Percentiles rank a stretch among this genome's conserved stretches.
phyloP scores from a whole-genome alignment of 164 flowering plant species.

The Vitis rotundifolia region DNA sequence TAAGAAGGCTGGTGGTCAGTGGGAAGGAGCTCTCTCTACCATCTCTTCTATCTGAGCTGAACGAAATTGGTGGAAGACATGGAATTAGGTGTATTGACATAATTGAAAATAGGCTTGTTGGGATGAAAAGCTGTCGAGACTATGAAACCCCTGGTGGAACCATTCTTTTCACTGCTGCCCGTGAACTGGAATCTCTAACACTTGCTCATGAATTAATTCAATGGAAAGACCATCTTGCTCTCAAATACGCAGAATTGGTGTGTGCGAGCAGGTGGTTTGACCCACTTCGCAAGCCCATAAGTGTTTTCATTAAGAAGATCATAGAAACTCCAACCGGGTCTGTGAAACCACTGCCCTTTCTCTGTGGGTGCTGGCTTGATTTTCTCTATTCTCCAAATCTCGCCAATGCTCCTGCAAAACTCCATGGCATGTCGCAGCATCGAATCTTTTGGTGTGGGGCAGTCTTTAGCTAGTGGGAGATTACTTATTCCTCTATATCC shows the following conservation, averaged over 20 bases:
- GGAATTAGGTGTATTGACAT: constrained; percentile 89
- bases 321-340: constrained; percentile 83
- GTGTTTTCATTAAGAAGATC: constrained; percentile 85
- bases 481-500: no score
- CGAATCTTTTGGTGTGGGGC: no score
- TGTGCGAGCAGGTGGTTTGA: constrained; percentile 98
- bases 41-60: constrained; percentile 66
- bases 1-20: constrained; percentile 43
- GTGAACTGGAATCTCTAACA: constrained; percentile 85
- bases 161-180: constrained; percentile 73
- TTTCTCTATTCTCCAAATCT: no score
- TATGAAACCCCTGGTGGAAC: constrained; percentile 99
- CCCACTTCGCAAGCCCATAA: constrained; percentile 83
- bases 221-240: constrained; percentile 69
- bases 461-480: no score
- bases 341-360: no score
- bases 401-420: no score
- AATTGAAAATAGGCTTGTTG: constrained; percentile 93
- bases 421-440: no score
- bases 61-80: constrained; percentile 83
- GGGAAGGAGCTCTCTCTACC: constrained; percentile 83
- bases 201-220: constrained; percentile 89
- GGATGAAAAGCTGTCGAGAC: constrained; percentile 97
- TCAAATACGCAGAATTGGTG: constrained; percentile 92
- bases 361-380: no score